A percentile compares a stretch with the other conserved stretches of the same genome.
These are phyloP conservation scores for Cadophora gregata DNA, from an alignment of 2,329 filamentous ascomycete species.

Conservation along the genomic window DNA sequence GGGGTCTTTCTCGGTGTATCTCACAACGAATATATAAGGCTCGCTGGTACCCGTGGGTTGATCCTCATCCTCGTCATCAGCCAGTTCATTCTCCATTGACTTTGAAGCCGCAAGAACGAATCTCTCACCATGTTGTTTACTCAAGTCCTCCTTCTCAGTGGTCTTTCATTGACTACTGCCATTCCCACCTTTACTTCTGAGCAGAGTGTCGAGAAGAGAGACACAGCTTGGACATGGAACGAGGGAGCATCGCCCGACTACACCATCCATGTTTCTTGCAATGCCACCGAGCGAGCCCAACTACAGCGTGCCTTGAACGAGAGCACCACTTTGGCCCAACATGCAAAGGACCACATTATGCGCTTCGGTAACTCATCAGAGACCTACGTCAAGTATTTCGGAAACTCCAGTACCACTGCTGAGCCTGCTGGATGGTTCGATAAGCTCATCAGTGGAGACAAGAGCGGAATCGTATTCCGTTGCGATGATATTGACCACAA, in stretches of 20 bases:
- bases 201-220: slow-evolving; percentile 9
- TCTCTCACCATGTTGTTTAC: slow-evolving; percentile 17
- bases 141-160: slow-evolving; percentile 8
- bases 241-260: slow-evolving; percentile 38
- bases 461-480: slow-evolving; percentile 63
- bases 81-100: neutral
- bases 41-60: neutral
- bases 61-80: neutral
- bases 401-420: slow-evolving; percentile 58
- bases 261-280: slow-evolving; percentile 70
- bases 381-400: slow-evolving; percentile 71
- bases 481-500: slow-evolving; percentile 73
- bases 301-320: slow-evolving; percentile 63
- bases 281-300: slow-evolving; percentile 63
- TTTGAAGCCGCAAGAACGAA: slow-evolving; percentile 1
- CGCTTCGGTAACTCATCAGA: slow-evolving; percentile 57
- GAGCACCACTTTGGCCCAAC: slow-evolving; percentile 60
- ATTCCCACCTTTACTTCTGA: slow-evolving; percentile 8
- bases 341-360: slow-evolving; percentile 63
- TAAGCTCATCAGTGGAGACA: slow-evolving; percentile 63
- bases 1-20: neutral
- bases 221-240: slow-evolving; percentile 23
- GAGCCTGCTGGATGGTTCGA: slow-evolving; percentile 68
- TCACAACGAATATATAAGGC: slow-evolving; percentile 3
- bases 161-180: slow-evolving; percentile 15